A percentile compares a stretch with the other conserved stretches of the same genome.
Conservation (phyloP, 1,139 yeast species). For the Yamadazyma taylorii region DNA sequence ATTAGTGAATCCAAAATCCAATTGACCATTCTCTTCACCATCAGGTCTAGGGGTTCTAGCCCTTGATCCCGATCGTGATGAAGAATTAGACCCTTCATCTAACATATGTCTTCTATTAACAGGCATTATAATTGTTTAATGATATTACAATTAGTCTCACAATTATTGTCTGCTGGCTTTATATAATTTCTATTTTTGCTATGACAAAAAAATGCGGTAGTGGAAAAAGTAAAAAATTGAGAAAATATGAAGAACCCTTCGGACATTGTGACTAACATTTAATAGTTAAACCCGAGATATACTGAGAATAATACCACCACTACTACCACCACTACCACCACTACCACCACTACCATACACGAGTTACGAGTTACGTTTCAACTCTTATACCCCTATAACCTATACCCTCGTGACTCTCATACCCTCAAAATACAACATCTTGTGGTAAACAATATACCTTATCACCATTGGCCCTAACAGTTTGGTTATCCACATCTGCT, state of each 20-base stretch:
- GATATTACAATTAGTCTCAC: slow-evolving; percentile 4
- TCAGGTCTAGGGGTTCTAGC: slow-evolving; percentile 47
- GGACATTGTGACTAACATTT: too few relatives aligned
- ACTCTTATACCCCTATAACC: too few relatives aligned
- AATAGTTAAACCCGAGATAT: too few relatives aligned
- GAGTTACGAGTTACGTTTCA: too few relatives aligned
- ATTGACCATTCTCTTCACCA: slow-evolving; percentile 43
- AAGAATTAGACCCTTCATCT: slow-evolving; percentile 25
- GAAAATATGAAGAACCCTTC: too few relatives aligned
- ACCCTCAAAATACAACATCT: slow-evolving; percentile 49
- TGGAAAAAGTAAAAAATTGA: too few relatives aligned
- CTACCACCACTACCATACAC: too few relatives aligned
- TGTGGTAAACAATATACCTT: slow-evolving; percentile 60
- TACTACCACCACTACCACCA: too few relatives aligned
- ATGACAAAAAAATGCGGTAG: not conserved
- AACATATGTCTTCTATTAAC: slow-evolving; percentile 11
- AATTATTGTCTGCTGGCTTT: not conserved
- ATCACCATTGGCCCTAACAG: slow-evolving; percentile 60
- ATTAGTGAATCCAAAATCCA: slow-evolving; percentile 40
- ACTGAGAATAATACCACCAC: too few relatives aligned
- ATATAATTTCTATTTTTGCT: not conserved
- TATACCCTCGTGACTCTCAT: not conserved
- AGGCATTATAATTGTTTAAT: slow-evolving; percentile 10
- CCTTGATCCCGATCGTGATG: slow-evolving; percentile 39
- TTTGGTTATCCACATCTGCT: slow-evolving; percentile 49